phyloP scores from a whole-genome alignment of 2,329 filamentous ascomycete species.

The Pseudocercospora eumusae region DNA sequence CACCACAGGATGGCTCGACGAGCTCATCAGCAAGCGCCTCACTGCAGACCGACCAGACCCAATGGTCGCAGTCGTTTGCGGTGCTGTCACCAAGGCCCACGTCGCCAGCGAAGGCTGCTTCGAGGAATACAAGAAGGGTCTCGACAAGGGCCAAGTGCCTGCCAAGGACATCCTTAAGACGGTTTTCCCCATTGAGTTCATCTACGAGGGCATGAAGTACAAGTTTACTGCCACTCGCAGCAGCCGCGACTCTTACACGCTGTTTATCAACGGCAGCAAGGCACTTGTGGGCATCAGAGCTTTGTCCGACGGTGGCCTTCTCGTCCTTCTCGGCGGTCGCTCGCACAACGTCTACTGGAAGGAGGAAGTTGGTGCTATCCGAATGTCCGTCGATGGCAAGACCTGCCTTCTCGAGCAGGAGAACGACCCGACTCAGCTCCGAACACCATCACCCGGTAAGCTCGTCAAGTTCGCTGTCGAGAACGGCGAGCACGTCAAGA shows the following conservation, averaged over 20 bases:
- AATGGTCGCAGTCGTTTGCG: constrained; percentile 90
- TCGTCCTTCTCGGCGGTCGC: constrained; percentile 85
- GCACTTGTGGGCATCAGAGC: constrained; percentile 90
- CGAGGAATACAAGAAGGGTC: constrained; percentile 78
- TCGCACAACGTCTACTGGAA: constrained; percentile 99
- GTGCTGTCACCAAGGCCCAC: constrained; percentile 92
- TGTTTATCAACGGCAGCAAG: constrained; percentile 99
- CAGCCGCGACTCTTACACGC: constrained; percentile 88
- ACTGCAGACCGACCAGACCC: constrained; percentile 94
- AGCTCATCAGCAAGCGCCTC: constrained; percentile 96
- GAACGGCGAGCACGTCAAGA: constrained; percentile 88
- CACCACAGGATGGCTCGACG: constrained; percentile 96
- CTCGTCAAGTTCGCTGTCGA: constrained; percentile 97
- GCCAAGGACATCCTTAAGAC: constrained; percentile 97
- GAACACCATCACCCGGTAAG: constrained; percentile 93
- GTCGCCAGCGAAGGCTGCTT: constrained; percentile 89
- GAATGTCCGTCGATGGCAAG: constrained; percentile 95
- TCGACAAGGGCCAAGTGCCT: constrained; percentile 96
- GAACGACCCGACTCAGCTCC: constrained; percentile 96
- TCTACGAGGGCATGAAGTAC: constrained; percentile 94
- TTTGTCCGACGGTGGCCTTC: constrained; percentile 87
- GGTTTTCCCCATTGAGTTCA: constrained; percentile 96
- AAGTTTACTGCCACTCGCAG: constrained; percentile 97
- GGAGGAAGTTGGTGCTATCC: constrained; percentile 93
- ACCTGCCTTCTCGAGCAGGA: constrained; percentile 97